Percentiles rank a stretch among this genome's conserved stretches.
Conservation (phyloP, 495 filamentous ascomycete genomes). For the Amorphotheca resinae region DNA sequence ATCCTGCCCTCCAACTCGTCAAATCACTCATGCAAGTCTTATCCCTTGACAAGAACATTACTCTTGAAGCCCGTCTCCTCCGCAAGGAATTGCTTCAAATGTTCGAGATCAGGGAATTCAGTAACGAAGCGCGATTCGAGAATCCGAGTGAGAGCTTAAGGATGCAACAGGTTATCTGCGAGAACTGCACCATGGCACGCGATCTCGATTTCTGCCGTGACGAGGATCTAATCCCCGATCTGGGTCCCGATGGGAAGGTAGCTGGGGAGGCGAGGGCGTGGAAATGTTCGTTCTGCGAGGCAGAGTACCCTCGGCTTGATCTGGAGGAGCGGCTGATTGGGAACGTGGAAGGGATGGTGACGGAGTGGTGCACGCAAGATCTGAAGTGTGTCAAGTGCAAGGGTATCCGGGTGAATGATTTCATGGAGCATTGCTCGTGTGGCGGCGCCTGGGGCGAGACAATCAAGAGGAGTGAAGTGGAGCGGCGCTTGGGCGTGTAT, state of each 20-base stretch:
- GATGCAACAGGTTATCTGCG: constrained; percentile 67
- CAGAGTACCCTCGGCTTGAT: constrained; percentile 58
- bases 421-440: constrained; percentile 94
- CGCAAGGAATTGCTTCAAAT: constrained; percentile 79
- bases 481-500: constrained; percentile 53
- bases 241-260: constrained; percentile 21
- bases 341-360: constrained; percentile 58
- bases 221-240: constrained; percentile 58
- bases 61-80: constrained; percentile 71
- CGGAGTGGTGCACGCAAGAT: constrained; percentile 82
- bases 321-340: constrained; percentile 78
- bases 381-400: constrained; percentile 66
- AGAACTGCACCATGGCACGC: constrained; percentile 72
- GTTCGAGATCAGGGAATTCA: constrained; percentile 92
- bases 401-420: constrained; percentile 67
- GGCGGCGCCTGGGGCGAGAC: constrained; percentile 70
- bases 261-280: constrained; percentile 38
- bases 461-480: constrained; percentile 54
- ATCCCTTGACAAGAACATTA: constrained; percentile 75
- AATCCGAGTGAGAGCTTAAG: constrained; percentile 71
- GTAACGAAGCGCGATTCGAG: constrained; percentile 67
- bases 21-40: constrained; percentile 86
- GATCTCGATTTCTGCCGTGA: constrained; percentile 95
- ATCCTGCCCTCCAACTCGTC: constrained; percentile 79
- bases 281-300: constrained; percentile 67